phyloP scores from a whole-genome alignment of 2,329 filamentous ascomycete species.

The Aureobasidium namibiae region DNA sequence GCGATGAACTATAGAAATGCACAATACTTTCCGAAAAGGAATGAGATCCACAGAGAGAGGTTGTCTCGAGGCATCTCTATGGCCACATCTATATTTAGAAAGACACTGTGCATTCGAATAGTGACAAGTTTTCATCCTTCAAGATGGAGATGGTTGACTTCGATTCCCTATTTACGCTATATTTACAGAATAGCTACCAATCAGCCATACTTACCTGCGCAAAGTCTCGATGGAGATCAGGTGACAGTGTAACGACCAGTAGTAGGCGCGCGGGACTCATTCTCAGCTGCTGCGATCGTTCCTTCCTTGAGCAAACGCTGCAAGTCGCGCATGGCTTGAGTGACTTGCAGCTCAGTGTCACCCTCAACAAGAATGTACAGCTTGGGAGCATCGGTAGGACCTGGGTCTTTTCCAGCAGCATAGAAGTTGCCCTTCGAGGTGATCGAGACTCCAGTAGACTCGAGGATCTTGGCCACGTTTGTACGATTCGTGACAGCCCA shows the following conservation, averaged over 20 bases:
- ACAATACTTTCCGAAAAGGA: no score
- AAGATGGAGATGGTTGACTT: no score
- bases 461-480: slow-evolving; percentile 96
- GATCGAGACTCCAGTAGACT: slow-evolving; percentile 89
- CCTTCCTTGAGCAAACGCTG: slow-evolving; percentile 83
- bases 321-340: slow-evolving; percentile 81
- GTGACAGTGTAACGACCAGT: slow-evolving; percentile 69
- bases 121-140: no score
- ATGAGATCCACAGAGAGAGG: no score
- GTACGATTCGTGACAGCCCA: slow-evolving; percentile 98
- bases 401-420: slow-evolving; percentile 68
- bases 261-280: slow-evolving; percentile 69
- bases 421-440: slow-evolving; percentile 97
- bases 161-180: no score
- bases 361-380: slow-evolving; percentile 96
- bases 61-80: no score
- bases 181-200: no score
- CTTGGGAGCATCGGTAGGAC: slow-evolving; percentile 71
- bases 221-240: not conserved
- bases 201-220: slow-evolving; percentile 4
- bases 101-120: no score
- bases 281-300: slow-evolving; percentile 79
- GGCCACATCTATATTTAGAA: no score
- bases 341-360: slow-evolving; percentile 87
- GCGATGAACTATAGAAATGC: no score